Evolutionary conservation across 2,329 filamentous ascomycete species (phyloP).

Genomic region (Fusarium acutatum): DNA sequence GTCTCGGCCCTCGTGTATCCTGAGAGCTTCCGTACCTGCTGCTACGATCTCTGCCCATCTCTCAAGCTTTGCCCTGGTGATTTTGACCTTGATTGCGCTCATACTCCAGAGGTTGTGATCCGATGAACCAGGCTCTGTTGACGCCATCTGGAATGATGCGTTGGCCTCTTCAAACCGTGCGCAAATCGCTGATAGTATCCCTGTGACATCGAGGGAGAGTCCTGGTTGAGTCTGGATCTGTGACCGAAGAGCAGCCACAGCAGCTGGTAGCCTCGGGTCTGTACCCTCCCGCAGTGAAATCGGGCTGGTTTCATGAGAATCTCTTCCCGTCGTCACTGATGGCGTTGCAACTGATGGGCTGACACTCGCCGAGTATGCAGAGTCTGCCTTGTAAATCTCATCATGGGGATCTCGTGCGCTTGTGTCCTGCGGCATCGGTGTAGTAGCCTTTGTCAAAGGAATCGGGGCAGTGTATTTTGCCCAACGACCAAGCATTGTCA

Average conservation of each 20-base stretch:
- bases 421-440: constrained; percentile 40
- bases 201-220: constrained; percentile 55
- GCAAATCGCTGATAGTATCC: constrained; percentile 53
- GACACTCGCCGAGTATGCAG: constrained; percentile 23
- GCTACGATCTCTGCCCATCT: constrained; percentile 58
- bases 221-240: constrained; percentile 55
- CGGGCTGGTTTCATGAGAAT: constrained; percentile 19
- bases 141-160: constrained; percentile 44
- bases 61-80: constrained; percentile 57
- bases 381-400: constrained; percentile 37
- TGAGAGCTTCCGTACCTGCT: constrained; percentile 43
- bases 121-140: constrained; percentile 45
- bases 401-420: constrained; percentile 29
- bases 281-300: constrained; percentile 42
- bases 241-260: constrained; percentile 51
- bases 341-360: constrained; percentile 19
- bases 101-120: constrained; percentile 60
- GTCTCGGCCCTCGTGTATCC: constrained; percentile 34
- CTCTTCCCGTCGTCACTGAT: not conserved
- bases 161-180: constrained; percentile 55
- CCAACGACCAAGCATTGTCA: constrained; percentile 61
- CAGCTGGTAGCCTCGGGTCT: constrained; percentile 51
- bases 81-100: constrained; percentile 56
- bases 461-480: constrained; percentile 55
- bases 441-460: constrained; percentile 36